A percentile compares a stretch with the other conserved stretches of the same genome.
Evolutionary conservation across 306 rosid species (phyloP).

Genomic region (Cicer pinnatifidum): DNA sequence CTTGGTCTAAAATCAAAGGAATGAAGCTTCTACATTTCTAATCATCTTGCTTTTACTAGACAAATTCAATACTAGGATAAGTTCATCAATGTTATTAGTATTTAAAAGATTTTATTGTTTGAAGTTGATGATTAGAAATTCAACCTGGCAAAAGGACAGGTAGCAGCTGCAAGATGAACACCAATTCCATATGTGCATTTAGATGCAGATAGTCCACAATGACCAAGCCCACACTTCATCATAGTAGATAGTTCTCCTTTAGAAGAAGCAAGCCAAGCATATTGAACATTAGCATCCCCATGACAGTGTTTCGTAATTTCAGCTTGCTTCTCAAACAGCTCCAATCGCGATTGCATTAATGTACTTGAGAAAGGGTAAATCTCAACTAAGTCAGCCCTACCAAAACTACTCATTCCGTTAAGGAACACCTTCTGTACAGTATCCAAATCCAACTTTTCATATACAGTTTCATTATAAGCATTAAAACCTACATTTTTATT

Average conservation of each 20-base stretch:
- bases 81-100: constrained; percentile 1
- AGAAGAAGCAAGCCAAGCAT: constrained; percentile 84
- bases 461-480: constrained; percentile 45
- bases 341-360: constrained; percentile 59
- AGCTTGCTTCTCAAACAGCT: constrained; percentile 78
- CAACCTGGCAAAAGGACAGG: constrained; percentile 63
- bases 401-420: constrained; percentile 54
- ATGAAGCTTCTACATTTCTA: not conserved
- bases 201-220: constrained; percentile 56
- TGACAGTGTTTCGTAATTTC: constrained; percentile 64
- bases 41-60: constrained; percentile 14
- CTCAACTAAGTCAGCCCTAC: constrained; percentile 55
- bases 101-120: constrained; percentile 35
- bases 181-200: constrained; percentile 66
- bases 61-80: not conserved
- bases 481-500: constrained; percentile 48
- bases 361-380: constrained; percentile 53
- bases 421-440: constrained; percentile 66
- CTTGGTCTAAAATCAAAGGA: not conserved
- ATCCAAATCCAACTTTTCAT: constrained; percentile 54
- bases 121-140: constrained; percentile 21
- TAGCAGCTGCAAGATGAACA: constrained; percentile 69
- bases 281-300: constrained; percentile 70
- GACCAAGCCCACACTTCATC: constrained; percentile 71
- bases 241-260: constrained; percentile 62